phyloP scores from a whole-genome alignment of 345 rosid species.

The Psidium guajava region DNA sequence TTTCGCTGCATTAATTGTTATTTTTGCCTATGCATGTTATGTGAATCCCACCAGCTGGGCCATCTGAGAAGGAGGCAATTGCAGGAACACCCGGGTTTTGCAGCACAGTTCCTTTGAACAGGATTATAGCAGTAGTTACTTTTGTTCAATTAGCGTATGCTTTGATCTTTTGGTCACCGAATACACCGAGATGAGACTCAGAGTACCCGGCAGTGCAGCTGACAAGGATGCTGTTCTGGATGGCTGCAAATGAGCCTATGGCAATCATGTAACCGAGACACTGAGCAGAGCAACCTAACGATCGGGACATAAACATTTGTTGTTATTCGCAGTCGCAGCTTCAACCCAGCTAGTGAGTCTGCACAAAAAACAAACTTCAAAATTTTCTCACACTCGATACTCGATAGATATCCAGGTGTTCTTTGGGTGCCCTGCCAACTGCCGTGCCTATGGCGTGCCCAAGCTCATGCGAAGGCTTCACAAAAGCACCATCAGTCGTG shows the following conservation, averaged over 20 bases:
- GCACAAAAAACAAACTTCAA: conserved; percentile 24
- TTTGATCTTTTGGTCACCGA: conserved; percentile 12
- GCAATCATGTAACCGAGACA: conserved; percentile 30
- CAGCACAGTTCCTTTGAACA: conserved; percentile 20
- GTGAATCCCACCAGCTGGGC: too few relatives aligned
- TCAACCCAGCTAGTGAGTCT: conserved; percentile 42
- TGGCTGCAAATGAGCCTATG: conserved; percentile 52
- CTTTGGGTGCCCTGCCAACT: conserved; percentile 39
- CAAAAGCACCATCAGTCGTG: conserved; percentile 39
- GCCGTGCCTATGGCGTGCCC: conserved; percentile 42
- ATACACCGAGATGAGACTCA: conserved; percentile 24
- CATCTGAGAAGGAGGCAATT: conserved; percentile 35
- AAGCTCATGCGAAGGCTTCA: conserved; percentile 15
- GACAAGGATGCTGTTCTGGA: conserved; percentile 43
- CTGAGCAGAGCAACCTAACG: conserved; percentile 15
- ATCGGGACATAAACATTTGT: conserved; percentile 34
- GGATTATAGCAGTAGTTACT: conserved; percentile 20
- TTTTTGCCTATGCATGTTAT: too few relatives aligned
- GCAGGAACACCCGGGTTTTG: conserved; percentile 27
- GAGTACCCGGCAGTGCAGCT: conserved; percentile 33
- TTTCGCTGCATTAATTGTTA: too few relatives aligned
- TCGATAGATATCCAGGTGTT: conserved; percentile 25
- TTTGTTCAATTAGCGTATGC: conserved; percentile 20
- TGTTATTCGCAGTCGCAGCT: conserved; percentile 39
- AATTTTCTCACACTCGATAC: conserved; percentile 37